Evolutionary conservation across 495 filamentous ascomycete genomes (phyloP).

Genomic region (Aspergillus funiculosus): DNA sequence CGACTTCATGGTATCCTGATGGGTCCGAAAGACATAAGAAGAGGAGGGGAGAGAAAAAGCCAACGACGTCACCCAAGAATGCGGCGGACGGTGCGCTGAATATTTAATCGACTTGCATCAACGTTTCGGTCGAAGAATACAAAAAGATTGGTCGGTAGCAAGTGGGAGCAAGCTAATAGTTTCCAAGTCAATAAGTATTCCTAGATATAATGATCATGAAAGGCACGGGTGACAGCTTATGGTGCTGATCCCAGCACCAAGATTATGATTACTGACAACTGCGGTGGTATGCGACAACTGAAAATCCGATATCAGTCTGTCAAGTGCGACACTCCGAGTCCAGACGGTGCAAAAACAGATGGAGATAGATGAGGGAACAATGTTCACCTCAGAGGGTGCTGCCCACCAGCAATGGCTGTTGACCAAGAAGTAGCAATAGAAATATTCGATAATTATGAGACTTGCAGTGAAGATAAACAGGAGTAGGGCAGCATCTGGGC

Average conservation of each 20-base stretch:
- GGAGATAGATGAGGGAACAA: not conserved
- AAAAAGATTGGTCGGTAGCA: not conserved
- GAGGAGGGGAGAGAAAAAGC: not conserved
- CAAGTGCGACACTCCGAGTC: not conserved
- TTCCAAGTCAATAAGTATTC: not conserved
- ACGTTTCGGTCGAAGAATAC: not conserved
- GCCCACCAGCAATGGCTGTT: not conserved
- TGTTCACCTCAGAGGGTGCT: not conserved
- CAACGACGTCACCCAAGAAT: not conserved
- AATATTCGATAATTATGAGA: not conserved
- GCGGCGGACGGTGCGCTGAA: not conserved
- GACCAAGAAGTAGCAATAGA: not conserved
- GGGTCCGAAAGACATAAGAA: slow-evolving; percentile 14
- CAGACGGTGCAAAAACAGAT: not conserved
- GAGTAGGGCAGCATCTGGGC: not conserved
- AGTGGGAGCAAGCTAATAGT: not conserved
- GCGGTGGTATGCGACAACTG: not conserved
- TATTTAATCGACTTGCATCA: not conserved
- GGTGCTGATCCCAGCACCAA: no score
- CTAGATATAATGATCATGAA: not conserved
- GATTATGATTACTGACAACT: not conserved
- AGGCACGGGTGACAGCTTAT: no score
- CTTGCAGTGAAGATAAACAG: not conserved
- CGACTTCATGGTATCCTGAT: slow-evolving; percentile 32
- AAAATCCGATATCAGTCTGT: not conserved